Percentiles rank a stretch among this genome's conserved stretches.
Conservation (phyloP, 2,329 filamentous ascomycete genomes). For the Aspergillus oerlinghausenensis region DNA sequence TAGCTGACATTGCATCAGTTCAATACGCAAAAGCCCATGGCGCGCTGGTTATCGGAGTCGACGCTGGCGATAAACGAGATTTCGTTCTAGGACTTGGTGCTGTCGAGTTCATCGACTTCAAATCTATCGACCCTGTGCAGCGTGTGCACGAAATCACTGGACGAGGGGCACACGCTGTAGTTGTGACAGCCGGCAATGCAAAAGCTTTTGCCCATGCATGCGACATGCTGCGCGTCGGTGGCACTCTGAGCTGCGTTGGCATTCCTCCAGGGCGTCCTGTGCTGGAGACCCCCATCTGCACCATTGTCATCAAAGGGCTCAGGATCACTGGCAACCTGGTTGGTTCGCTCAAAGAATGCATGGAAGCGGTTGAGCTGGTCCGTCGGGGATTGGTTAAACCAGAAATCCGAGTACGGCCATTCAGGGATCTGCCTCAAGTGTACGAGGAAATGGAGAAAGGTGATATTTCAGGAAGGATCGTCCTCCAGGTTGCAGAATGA, state of each 20-base stretch:
- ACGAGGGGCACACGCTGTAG: conserved; percentile 38
- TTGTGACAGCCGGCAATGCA: conserved; percentile 41
- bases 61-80: conserved; percentile 37
- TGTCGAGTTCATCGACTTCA: conserved; percentile 40
- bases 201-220: conserved; percentile 40
- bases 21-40: conserved; percentile 43
- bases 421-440: conserved; percentile 39
- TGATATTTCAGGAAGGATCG: conserved; percentile 40
- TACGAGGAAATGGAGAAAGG: conserved; percentile 45
- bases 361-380: conserved; percentile 44
- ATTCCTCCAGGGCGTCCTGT: conserved; percentile 38
- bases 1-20: conserved; percentile 22
- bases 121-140: conserved; percentile 28
- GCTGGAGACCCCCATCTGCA: conserved; percentile 39
- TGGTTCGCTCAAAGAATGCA: conserved; percentile 43
- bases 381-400: conserved; percentile 40
- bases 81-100: conserved; percentile 40
- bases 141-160: conserved; percentile 35
- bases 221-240: conserved; percentile 43
- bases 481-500: conserved; percentile 36
- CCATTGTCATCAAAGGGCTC: conserved; percentile 45
- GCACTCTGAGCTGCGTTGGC: conserved; percentile 42
- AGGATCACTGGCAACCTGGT: conserved; percentile 43
- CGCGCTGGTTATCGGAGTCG: conserved; percentile 41
- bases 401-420: conserved; percentile 38